These are phyloP conservation scores for Hygrocybe coccinea DNA, from an alignment of 768 basidiomycete species.

Conservation along the genomic window DNA sequence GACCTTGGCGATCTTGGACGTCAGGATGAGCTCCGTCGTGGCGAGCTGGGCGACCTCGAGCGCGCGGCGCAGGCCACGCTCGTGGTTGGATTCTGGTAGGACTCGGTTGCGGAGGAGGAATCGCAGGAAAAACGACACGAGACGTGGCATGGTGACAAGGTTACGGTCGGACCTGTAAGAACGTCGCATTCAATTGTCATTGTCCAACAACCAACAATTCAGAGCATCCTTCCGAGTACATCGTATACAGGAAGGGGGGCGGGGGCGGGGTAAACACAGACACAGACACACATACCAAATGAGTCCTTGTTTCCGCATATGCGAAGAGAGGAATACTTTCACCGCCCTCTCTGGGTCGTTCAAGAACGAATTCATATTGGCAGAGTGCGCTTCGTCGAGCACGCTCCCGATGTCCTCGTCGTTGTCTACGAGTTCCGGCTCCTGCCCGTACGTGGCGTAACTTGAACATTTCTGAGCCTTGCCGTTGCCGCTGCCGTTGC, in stretches of 20 bases:
- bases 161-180: conserved; percentile 44
- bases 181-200: too few species aligned
- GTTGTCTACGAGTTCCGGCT: conserved; percentile 28
- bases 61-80: conserved; percentile 44
- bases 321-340: conserved; percentile 66
- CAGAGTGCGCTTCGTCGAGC: conserved; percentile 32
- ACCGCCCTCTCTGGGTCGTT: conserved; percentile 54
- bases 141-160: conserved; percentile 46
- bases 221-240: too few species aligned
- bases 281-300: conserved; percentile 54
- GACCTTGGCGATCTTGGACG: conserved; percentile 40
- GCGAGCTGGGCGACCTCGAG: conserved; percentile 41
- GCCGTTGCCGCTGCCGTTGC: neutral
- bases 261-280: too few species aligned
- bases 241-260: conserved; percentile 1
- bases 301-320: conserved; percentile 62
- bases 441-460: conserved; percentile 34
- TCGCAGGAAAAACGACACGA: conserved; percentile 55
- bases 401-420: conserved; percentile 38
- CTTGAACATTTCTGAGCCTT: conserved; percentile 17
- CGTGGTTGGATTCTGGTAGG: conserved; percentile 44
- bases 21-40: conserved; percentile 47
- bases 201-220: neutral
- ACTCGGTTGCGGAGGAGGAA: conserved; percentile 55
- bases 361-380: conserved; percentile 49